A percentile compares a stretch with the other conserved stretches of the same genome.
Conservation (phyloP, 1,284 basidiomycete species). For the Leccinum subspadiceum region DNA sequence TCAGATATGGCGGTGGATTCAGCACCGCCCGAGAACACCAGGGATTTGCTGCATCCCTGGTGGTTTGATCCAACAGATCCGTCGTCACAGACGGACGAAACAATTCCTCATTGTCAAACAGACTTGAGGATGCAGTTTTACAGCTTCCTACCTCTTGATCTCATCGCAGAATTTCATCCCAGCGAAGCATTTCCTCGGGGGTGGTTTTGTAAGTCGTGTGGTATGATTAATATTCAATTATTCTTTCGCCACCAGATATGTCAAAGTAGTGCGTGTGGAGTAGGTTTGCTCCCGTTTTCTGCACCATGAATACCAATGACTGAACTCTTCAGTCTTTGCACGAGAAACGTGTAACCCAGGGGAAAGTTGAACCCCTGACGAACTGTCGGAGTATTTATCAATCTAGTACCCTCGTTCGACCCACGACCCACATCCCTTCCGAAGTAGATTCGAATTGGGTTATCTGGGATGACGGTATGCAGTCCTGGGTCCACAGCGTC, state of each 20-base stretch:
- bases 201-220: slow-evolving; percentile 40
- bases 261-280: slow-evolving; percentile 31
- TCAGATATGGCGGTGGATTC: neutral
- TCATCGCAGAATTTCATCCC: slow-evolving; percentile 30
- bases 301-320: neutral
- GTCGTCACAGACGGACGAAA: slow-evolving; percentile 1
- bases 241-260: slow-evolving; percentile 39
- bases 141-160: slow-evolving; percentile 36
- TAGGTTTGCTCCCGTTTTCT: slow-evolving; percentile 17
- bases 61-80: slow-evolving; percentile 17
- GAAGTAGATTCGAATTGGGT: slow-evolving; percentile 16
- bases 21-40: neutral
- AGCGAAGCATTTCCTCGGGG: slow-evolving; percentile 34
- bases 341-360: slow-evolving; percentile 7
- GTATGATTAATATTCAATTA: slow-evolving; percentile 39
- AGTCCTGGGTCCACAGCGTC: slow-evolving; percentile 32
- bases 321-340: slow-evolving; percentile 20
- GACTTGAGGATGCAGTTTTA: slow-evolving; percentile 29
- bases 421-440: slow-evolving; percentile 23
- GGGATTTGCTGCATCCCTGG: slow-evolving; percentile 23
- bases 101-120: slow-evolving; percentile 10
- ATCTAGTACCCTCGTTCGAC: slow-evolving; percentile 22
- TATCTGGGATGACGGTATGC: slow-evolving; percentile 31
- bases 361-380: slow-evolving; percentile 23
- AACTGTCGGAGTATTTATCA: slow-evolving; percentile 32